Evolutionary conservation across 805 yeast species (phyloP), one percentile per base, ranked within the genome.

Genomic region (Lipomyces lipofer): DNA sequence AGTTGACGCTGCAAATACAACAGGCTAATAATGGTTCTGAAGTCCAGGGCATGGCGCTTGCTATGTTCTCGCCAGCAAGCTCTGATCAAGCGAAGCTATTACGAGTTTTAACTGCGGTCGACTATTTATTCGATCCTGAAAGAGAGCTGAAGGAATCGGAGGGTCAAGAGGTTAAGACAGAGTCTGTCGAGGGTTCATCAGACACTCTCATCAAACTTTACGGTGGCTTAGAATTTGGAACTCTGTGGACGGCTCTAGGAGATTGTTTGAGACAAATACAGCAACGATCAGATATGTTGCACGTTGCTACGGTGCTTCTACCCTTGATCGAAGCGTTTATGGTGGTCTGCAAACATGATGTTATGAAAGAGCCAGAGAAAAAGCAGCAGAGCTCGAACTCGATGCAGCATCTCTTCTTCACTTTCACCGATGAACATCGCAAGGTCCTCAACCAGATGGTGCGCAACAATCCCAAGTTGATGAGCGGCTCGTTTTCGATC

Each of bases 401-500:
- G 12, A 38, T 17, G 40, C 36, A 42, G 27, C 52, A 43, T 51
- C 69, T 88, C 54, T 89, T 91, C 71, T 87, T 87, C 67, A 79
- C 90, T 0, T 92, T 92, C 66, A 89, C 97, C 0, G 92, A 88
- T 60, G 85, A 86, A 60, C 97, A 91, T 68, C 85, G 88, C 66
- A 87, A 86, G 73, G 81, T 90, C 36, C 75, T 94, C 66, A 94
- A 94, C 67, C 89, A 85, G 66, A 87, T 94, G 95, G 92, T 94
- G 27, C 78, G 97, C 59, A 78, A 85, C 17, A 91, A 89, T 69
- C 95, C 97, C 0, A 88, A 90, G 64, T 76, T 94, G 63, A 88
- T 92, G 96, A 86, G 92, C 69, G 99, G 99, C 0, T 95, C 98
- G 13, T 90, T 94, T 67, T 82, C 96, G 1, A 83, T 90, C 77